phyloP scores from a whole-genome alignment of 139 green algal species.

The Micractinium conductrix region DNA sequence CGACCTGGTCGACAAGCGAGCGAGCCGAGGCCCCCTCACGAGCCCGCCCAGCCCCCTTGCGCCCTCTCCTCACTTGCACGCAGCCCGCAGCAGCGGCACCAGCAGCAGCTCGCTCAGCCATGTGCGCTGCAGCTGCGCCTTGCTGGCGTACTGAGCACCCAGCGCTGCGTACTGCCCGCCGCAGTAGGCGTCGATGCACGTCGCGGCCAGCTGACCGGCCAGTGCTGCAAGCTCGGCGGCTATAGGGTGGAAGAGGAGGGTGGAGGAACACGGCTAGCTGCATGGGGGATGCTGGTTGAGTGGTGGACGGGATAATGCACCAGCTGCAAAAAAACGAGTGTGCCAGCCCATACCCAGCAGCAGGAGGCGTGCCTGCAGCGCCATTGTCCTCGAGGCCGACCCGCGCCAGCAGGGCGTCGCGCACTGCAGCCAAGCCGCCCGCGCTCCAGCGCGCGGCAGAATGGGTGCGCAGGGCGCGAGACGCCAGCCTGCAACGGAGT shows the following conservation, averaged over 20 bases:
- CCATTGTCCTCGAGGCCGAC: conserved; percentile 8
- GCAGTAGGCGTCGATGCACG: conserved; percentile 27
- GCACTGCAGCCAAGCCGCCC: neutral
- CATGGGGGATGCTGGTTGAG: too few species aligned
- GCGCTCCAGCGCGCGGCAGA: neutral
- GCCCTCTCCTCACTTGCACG: conserved; percentile 1
- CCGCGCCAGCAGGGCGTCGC: conserved; percentile 2
- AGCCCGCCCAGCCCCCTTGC: neutral
- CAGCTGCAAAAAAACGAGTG: too few species aligned
- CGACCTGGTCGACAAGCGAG: too few species aligned
- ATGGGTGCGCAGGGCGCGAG: neutral
- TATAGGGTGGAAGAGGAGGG: too few species aligned
- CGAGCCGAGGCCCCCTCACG: too few species aligned
- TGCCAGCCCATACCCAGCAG: neutral
- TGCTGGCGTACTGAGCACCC: conserved; percentile 21
- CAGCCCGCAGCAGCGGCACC: conserved; percentile 19
- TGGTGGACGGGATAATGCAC: too few species aligned
- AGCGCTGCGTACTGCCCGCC: conserved; percentile 3
- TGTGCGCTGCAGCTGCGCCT: neutral
- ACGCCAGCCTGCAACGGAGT: conserved; percentile 14
- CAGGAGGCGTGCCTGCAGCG: neutral
- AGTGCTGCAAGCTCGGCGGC: conserved; percentile 15
- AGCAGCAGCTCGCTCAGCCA: conserved; percentile 32
- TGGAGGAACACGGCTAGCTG: too few species aligned
- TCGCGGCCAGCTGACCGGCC: conserved; percentile 12